A percentile compares a stretch with the other conserved stretches of the same genome.
Conservation (phyloP, 352 stramenopile genomes). For the Globisporangium cystogenes region DNA sequence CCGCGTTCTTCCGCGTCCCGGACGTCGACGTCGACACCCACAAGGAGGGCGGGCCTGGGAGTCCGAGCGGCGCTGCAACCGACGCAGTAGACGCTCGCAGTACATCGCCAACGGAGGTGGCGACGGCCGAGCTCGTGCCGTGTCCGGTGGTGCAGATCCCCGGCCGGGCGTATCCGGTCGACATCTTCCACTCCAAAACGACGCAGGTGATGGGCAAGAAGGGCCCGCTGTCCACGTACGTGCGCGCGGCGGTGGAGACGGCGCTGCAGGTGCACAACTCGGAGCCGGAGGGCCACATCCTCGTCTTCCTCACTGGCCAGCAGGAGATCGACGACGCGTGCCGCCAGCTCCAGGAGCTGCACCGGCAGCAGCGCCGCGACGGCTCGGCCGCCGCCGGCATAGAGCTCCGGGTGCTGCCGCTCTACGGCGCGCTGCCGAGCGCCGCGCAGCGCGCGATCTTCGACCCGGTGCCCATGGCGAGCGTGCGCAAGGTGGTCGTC, state of each 20-base stretch:
- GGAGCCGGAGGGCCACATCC: conserved; percentile 80
- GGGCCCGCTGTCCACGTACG: conserved; percentile 60
- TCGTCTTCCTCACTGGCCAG: conserved; percentile 94
- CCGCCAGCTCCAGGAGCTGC: conserved; percentile 68
- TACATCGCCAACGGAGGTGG: too few species aligned
- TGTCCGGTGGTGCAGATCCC: conserved; percentile 89
- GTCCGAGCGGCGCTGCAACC: too few species aligned
- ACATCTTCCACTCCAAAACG: conserved; percentile 91
- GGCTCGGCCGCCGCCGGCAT: conserved; percentile 11
- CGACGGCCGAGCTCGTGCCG: neutral
- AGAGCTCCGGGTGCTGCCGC: conserved; percentile 76
- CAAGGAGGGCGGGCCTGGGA: too few species aligned
- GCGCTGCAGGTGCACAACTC: conserved; percentile 68
- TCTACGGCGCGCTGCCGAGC: conserved; percentile 96
- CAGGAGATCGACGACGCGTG: conserved; percentile 92
- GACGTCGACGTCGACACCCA: neutral
- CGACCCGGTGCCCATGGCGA: conserved; percentile 55
- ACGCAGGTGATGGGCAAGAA: conserved; percentile 64
- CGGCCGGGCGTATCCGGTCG: conserved; percentile 90
- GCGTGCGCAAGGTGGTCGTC: conserved; percentile 83
- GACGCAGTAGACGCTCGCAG: too few species aligned
- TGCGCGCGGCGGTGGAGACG: conserved; percentile 67
- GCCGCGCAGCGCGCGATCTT: conserved; percentile 94
- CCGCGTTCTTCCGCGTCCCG: conserved; percentile 68
- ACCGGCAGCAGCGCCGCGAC: conserved; percentile 15